Conservation (phyloP, 192 early-diverging fungal species). For the Coemansia sp. region DNA sequence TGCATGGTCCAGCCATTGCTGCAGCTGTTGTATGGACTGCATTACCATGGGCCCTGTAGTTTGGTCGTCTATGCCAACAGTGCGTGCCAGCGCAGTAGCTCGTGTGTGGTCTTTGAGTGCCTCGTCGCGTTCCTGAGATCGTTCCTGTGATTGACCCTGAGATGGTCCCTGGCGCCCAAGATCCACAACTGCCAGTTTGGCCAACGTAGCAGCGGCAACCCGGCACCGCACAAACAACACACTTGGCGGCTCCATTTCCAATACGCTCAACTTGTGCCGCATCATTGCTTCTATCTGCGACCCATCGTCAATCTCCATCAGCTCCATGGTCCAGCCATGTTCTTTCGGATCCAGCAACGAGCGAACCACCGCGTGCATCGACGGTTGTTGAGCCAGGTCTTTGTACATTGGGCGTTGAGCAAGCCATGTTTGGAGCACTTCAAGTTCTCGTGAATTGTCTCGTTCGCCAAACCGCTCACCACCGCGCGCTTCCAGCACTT, state of each 20-base stretch:
- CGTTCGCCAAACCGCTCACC: constrained; percentile 51
- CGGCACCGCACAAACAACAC: background rate
- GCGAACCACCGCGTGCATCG: background rate
- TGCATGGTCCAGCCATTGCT: constrained; percentile 3
- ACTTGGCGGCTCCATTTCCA: background rate
- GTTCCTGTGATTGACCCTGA: background rate
- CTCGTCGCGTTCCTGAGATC: background rate
- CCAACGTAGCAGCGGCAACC: background rate
- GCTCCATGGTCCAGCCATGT: background rate
- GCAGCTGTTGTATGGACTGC: constrained; percentile 4
- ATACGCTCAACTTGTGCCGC: no score
- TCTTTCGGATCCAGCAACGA: background rate
- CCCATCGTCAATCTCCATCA: background rate
- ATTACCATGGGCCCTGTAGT: background rate
- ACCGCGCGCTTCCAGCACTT: constrained; percentile 23
- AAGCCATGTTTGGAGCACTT: constrained; percentile 22
- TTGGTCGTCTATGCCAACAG: background rate
- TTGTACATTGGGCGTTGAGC: background rate
- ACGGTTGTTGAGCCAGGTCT: no score
- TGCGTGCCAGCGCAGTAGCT: background rate
- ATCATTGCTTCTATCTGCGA: no score
- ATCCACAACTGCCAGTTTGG: background rate
- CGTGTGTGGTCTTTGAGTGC: background rate
- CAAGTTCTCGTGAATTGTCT: constrained; percentile 36
- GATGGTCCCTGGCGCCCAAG: background rate